These are phyloP conservation scores for Dactylellina drechsleri DNA, from an alignment of 2,329 filamentous ascomycete species.

Conservation along the genomic window DNA sequence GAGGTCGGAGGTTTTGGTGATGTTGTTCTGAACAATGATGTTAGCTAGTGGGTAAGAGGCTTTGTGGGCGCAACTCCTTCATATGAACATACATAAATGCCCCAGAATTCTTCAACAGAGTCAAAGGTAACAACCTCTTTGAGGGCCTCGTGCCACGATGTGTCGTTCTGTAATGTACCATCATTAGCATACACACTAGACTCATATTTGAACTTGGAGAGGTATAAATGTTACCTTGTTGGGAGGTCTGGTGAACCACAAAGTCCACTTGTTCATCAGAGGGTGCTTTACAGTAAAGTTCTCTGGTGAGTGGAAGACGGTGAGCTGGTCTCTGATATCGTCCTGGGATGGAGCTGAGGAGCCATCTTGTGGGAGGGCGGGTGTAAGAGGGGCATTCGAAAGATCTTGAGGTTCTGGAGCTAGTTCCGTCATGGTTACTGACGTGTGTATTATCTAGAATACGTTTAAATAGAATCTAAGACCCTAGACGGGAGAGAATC, in stretches of 20 bases:
- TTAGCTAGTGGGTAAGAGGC: neutral
- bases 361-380: slow-evolving; percentile 48
- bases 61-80: neutral
- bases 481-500: neutral
- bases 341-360: slow-evolving; percentile 59
- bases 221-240: slow-evolving; percentile 70
- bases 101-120: slow-evolving; percentile 99
- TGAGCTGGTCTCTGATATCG: slow-evolving; percentile 74
- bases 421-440: slow-evolving; percentile 38
- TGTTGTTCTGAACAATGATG: slow-evolving; percentile 80
- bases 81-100: slow-evolving; percentile 82
- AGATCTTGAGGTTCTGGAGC: slow-evolving; percentile 50
- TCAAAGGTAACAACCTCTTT: slow-evolving; percentile 99
- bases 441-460: slow-evolving; percentile 6
- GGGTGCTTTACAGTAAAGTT: slow-evolving; percentile 99
- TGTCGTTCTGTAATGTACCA: slow-evolving; percentile 74
- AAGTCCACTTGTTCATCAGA: slow-evolving; percentile 95
- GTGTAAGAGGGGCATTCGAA: slow-evolving; percentile 52
- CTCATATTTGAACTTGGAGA: too few species aligned
- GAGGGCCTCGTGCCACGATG: slow-evolving; percentile 95
- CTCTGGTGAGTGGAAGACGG: slow-evolving; percentile 96
- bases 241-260: slow-evolving; percentile 99
- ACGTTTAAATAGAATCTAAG: neutral
- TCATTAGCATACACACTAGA: slow-evolving; percentile 6
- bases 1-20: slow-evolving; percentile 92